Conservation (phyloP, 805 yeast genomes). For the Danielozyma ontarioensis region DNA sequence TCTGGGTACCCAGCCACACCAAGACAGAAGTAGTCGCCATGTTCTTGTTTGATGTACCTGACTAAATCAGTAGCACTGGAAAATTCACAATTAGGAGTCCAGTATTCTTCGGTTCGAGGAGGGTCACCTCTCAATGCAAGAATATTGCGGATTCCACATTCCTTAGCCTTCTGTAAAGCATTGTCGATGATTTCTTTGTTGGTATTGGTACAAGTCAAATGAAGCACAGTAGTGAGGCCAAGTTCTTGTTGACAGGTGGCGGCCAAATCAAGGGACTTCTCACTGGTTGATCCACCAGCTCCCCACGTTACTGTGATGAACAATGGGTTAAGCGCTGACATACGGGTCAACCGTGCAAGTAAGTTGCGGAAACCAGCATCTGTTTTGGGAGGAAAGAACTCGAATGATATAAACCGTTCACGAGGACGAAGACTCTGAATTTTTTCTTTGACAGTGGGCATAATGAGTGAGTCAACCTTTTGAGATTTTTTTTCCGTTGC, state of each 20-base stretch:
- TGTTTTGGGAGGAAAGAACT: conserved; percentile 97
- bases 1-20: conserved; percentile 99
- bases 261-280: conserved; percentile 81
- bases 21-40: conserved; percentile 81
- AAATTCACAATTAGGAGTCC: conserved; percentile 54
- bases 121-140: conserved; percentile 96
- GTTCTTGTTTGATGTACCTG: conserved; percentile 59
- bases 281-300: conserved; percentile 93
- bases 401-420: conserved; percentile 75
- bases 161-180: conserved; percentile 68
- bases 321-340: conserved; percentile 82
- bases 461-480: too few relatives aligned
- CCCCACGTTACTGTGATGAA: conserved; percentile 98
- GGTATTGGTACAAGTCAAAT: conserved; percentile 94
- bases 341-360: conserved; percentile 79
- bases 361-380: conserved; percentile 81
- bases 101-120: conserved; percentile 69
- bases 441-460: conserved; percentile 43
- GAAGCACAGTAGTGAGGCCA: conserved; percentile 87
- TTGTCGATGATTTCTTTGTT: conserved; percentile 69
- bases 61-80: conserved; percentile 83
- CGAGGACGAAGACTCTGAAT: conserved; percentile 43
- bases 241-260: conserved; percentile 67
- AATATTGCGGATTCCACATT: conserved; percentile 79
- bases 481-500: too few relatives aligned